Percentiles rank a stretch among this genome's conserved stretches.
Evolutionary conservation across 805 yeast species (phyloP).

Genomic region (Ogataea pignaliae): DNA sequence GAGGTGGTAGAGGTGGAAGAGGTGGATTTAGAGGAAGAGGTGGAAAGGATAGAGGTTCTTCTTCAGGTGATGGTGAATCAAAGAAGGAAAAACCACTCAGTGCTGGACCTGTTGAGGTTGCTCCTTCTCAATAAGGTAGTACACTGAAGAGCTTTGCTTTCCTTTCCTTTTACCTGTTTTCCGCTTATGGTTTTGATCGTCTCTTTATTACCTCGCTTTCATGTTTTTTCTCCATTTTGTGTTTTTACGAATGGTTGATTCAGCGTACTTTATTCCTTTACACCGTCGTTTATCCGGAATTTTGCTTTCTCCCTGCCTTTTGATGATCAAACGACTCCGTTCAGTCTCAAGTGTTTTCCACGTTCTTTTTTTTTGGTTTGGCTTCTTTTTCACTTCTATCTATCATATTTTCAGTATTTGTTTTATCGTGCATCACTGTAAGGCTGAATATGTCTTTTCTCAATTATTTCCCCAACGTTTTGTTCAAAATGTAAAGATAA

Average conservation of each 20-base stretch:
- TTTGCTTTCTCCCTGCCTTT: too few relatives aligned
- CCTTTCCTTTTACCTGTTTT: not conserved
- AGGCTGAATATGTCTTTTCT: too few relatives aligned
- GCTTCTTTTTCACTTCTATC: too few relatives aligned
- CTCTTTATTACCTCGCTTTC: not conserved
- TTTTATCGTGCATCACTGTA: too few relatives aligned
- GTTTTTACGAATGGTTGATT: too few relatives aligned
- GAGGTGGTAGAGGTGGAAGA: slow-evolving; percentile 37
- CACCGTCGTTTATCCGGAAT: not conserved
- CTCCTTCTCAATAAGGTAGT: not conserved
- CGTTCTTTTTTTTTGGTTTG: too few relatives aligned
- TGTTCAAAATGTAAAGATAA: too few relatives aligned
- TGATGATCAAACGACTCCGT: too few relatives aligned
- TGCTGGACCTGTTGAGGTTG: not conserved
- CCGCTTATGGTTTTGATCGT: not conserved
- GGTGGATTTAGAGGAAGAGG: slow-evolving; percentile 4
- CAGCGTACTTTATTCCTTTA: not conserved
- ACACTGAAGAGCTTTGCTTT: not conserved
- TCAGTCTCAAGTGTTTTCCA: too few relatives aligned
- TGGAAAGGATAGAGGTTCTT: slow-evolving; percentile 7
- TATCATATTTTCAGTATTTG: too few relatives aligned
- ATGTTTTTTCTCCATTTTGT: not conserved
- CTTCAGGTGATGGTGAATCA: slow-evolving; percentile 3
- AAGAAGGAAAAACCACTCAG: not conserved
- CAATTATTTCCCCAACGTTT: too few relatives aligned